Evolutionary conservation across 345 rosid genomes (phyloP), one percentile per base, ranked within the genome.

Genomic region (Firmiana major): DNA sequence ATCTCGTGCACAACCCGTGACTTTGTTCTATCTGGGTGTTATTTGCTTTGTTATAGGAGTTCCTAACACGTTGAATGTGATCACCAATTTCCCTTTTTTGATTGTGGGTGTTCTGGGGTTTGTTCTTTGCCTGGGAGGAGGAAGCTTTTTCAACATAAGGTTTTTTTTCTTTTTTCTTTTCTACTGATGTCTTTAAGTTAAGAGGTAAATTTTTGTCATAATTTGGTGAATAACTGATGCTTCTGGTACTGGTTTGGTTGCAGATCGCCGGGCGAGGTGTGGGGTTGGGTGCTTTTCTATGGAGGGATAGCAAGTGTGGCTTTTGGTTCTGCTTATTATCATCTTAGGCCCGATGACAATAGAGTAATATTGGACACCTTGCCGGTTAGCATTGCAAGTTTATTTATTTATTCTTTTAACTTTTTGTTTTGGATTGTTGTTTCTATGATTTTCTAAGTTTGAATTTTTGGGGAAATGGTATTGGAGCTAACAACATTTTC

Each of bases 271-370:
- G 97, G 97, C 76, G 98, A 94, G 81, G 76, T 91, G 31, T 88
- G 88, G 89, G 90, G 97, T 54, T 92, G 97, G 98, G 84, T 86
- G 42, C 63, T 92, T 69, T 94, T 89, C 84, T 94, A 89, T 71
- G 97, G 86, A 53, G 87, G 91, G 65, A 87, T 88, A 34, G 85
- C 87, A 2, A 87, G 87, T 67, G 85, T 90, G 80, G 96, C 97
- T 17, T 94, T 91, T 81, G 97, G 97, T 45, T 91, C 97, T 76
- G 94, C 93, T 80, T 91, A 89, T 83, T 94, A 94, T 80, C 98
- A 92, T 85, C 91, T 91, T 64, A 94, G 89, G 85, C 96, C 98
- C 75, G 90, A 89, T 63, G 91, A 90, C 49, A 81, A 69, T 71
- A 87, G 97, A 85, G 78, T 87, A 72, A 46, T 89, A 82, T 91